Evolutionary conservation across 163 green algal species (phyloP).

Genomic region (Scenedesmus sp.): DNA sequence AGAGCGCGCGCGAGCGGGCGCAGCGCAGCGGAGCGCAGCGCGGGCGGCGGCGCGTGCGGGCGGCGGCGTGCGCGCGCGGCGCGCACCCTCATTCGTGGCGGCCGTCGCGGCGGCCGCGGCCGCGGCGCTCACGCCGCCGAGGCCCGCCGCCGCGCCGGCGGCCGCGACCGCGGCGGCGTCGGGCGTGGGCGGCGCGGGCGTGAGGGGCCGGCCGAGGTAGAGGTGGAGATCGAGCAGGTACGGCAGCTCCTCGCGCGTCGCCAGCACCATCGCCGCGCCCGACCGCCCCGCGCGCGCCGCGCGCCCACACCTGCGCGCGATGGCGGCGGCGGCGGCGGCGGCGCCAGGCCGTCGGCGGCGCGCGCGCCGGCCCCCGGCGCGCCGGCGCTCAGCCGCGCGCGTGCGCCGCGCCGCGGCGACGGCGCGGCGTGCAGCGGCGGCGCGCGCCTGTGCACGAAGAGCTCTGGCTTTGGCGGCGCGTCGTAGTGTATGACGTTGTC

Average conservation of each 20-base stretch:
- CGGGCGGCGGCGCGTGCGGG: too few relatives aligned
- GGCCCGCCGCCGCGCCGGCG: constrained; percentile 58
- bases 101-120: too few relatives aligned
- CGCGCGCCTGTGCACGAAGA: constrained; percentile 95
- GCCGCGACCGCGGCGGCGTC: constrained; percentile 67
- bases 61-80: too few relatives aligned
- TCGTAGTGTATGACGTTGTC: constrained; percentile 99
- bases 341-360: too few relatives aligned
- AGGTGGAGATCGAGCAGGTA: constrained; percentile 98
- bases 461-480: constrained; percentile 94
- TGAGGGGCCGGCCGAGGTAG: constrained; percentile 74
- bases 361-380: too few relatives aligned
- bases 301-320: constrained; percentile 51
- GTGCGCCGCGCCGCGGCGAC: too few relatives aligned
- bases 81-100: too few relatives aligned
- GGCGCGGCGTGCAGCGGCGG: constrained; percentile 47
- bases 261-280: constrained; percentile 85
- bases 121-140: constrained; percentile 38
- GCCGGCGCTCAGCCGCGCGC: too few relatives aligned
- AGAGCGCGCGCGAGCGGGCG: too few relatives aligned
- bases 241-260: constrained; percentile 88
- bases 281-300: constrained; percentile 76
- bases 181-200: constrained; percentile 23
- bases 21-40: too few relatives aligned
- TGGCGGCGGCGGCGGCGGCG: too few relatives aligned